These are phyloP conservation scores for Leavenworthia alabamica DNA, from an alignment of 345 rosid genomes.

Conservation along the genomic window DNA sequence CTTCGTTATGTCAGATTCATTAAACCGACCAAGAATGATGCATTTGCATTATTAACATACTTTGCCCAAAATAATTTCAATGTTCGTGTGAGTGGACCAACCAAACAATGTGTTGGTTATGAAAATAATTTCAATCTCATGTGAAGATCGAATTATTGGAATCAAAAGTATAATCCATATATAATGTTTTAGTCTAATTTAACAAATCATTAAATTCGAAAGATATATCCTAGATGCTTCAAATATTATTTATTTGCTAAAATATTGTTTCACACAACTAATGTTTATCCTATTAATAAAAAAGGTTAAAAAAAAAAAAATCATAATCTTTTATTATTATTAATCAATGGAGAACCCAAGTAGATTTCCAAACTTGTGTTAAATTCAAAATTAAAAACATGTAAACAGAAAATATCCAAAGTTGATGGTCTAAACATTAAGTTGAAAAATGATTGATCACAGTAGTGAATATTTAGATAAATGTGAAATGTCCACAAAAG, in stretches of 20 bases:
- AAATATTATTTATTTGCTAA: not conserved
- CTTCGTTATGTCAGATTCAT: conserved; percentile 1
- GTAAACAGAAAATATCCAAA: not conserved
- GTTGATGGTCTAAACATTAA: not conserved
- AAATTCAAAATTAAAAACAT: not conserved
- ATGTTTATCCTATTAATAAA: not conserved
- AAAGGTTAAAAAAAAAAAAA: no score
- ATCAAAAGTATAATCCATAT: conserved; percentile 1
- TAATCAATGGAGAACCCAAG: not conserved
- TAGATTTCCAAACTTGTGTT: not conserved
- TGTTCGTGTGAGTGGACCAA: conserved; percentile 23
- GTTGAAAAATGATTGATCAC: not conserved
- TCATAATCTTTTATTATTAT: not conserved
- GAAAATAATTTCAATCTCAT: conserved; percentile 20
- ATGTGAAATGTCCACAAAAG: not conserved
- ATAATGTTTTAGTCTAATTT: not conserved
- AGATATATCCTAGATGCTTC: conserved; percentile 14
- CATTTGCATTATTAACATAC: conserved; percentile 16
- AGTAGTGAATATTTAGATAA: not conserved
- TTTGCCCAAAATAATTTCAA: conserved; percentile 19
- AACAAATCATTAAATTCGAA: not conserved
- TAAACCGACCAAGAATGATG: conserved; percentile 15
- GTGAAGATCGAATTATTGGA: conserved; percentile 19
- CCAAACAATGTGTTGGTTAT: conserved; percentile 26
- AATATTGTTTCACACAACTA: not conserved